A percentile compares a stretch with the other conserved stretches of the same genome.
Evolutionary conservation across 2,329 filamentous ascomycete species (phyloP).

Genomic region (Trichophyton mentagrophytes): DNA sequence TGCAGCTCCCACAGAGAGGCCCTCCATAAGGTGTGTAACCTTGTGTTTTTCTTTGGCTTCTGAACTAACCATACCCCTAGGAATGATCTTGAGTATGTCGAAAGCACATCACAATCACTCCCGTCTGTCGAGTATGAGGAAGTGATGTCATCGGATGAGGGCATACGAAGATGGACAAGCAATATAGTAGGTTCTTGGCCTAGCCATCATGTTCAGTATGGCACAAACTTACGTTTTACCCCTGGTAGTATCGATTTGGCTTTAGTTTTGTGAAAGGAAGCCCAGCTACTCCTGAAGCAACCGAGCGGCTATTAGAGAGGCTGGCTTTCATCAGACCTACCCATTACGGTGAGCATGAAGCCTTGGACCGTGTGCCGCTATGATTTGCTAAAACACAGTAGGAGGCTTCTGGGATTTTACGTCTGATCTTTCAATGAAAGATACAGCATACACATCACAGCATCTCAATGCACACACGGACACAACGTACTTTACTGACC

Average conservation of each 20-base stretch:
- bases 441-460: conserved; percentile 83
- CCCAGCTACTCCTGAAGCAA: conserved; percentile 56
- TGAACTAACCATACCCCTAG: conserved; percentile 5
- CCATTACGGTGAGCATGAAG: conserved; percentile 59
- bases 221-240: not conserved
- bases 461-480: conserved; percentile 80
- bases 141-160: conserved; percentile 46
- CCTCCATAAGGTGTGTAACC: conserved; percentile 4
- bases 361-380: no score
- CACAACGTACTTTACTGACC: conserved; percentile 90
- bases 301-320: conserved; percentile 59
- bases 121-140: conserved; percentile 50
- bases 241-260: conserved; percentile 49
- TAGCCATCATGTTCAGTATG: not conserved
- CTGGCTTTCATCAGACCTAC: conserved; percentile 82
- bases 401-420: conserved; percentile 75
- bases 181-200: conserved; percentile 36
- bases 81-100: conserved; percentile 8
- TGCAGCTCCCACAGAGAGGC: not conserved
- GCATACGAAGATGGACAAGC: conserved; percentile 49
- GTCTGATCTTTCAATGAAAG: conserved; percentile 72
- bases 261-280: conserved; percentile 65
- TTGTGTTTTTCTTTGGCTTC: not conserved
- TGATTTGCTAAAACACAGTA: conserved; percentile 13
- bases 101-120: conserved; percentile 30